Evolutionary conservation across 2,329 filamentous ascomycete genomes (phyloP).

Genomic region (Mariannaea elegans): DNA sequence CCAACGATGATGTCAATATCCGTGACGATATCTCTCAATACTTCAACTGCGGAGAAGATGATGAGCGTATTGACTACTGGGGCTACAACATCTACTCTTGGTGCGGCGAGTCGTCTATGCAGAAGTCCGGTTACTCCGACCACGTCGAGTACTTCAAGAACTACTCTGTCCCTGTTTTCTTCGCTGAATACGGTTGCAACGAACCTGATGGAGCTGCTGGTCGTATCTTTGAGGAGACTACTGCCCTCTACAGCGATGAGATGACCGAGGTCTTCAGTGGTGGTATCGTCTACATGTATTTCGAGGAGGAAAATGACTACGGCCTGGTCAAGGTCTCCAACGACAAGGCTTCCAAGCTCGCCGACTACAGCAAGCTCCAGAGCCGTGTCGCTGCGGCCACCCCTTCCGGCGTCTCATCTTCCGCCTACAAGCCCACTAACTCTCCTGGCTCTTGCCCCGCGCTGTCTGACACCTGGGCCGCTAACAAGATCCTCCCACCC

Average conservation of each 20-base stretch:
- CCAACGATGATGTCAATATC: slow-evolving; percentile 89
- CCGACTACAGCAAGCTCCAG: slow-evolving; percentile 79
- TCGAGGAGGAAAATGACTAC: slow-evolving; percentile 89
- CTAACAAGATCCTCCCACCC: slow-evolving; percentile 76
- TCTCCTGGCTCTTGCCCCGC: slow-evolving; percentile 76
- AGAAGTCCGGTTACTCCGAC: slow-evolving; percentile 79
- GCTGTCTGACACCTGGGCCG: slow-evolving; percentile 70
- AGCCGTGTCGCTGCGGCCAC: slow-evolving; percentile 73
- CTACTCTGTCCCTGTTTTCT: slow-evolving; percentile 96
- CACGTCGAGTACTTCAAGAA: slow-evolving; percentile 87
- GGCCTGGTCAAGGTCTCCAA: slow-evolving; percentile 75
- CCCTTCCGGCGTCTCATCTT: slow-evolving; percentile 72
- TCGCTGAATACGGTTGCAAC: slow-evolving; percentile 99
- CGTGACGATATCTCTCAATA: slow-evolving; percentile 85
- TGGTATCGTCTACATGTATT: slow-evolving; percentile 99
- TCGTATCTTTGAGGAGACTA: slow-evolving; percentile 87
- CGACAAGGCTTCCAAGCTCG: slow-evolving; percentile 69
- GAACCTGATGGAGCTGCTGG: slow-evolving; percentile 64
- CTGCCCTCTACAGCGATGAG: slow-evolving; percentile 77
- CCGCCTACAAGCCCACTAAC: slow-evolving; percentile 78
- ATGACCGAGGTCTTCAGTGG: slow-evolving; percentile 94
- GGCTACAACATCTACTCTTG: slow-evolving; percentile 99
- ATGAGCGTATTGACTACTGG: slow-evolving; percentile 89
- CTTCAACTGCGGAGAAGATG: slow-evolving; percentile 84
- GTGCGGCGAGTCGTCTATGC: slow-evolving; percentile 87